Evolutionary conservation across 768 basidiomycete species (phyloP).

Genomic region (Tylopilus felleus): DNA sequence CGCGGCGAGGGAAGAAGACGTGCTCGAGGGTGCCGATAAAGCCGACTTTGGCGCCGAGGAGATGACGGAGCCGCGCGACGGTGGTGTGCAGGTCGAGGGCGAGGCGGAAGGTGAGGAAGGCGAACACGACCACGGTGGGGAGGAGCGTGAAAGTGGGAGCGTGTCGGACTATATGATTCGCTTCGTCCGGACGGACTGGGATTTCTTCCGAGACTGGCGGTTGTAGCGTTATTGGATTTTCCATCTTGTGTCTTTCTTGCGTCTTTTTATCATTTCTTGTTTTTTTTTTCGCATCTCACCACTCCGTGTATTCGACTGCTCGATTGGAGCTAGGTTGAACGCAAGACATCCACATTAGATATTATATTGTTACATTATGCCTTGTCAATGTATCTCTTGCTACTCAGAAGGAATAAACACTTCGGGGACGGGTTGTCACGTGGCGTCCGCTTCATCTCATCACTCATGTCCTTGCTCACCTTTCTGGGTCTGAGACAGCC

Average conservation of each 20-base stretch:
- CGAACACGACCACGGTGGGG: conserved; percentile 37
- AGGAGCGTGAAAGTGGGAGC: conserved; percentile 62
- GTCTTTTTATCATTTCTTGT: neutral
- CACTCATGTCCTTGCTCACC: conserved; percentile 27
- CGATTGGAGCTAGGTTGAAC: neutral
- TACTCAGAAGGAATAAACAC: neutral
- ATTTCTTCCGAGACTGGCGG: conserved; percentile 73
- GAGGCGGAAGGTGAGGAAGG: conserved; percentile 38
- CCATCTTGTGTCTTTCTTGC: neutral
- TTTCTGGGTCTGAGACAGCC: conserved; percentile 26
- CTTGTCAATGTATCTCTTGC: neutral
- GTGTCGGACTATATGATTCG: conserved; percentile 83
- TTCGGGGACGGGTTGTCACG: neutral
- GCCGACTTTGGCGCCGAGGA: conserved; percentile 68
- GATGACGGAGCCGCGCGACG: conserved; percentile 25
- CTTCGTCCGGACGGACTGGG: conserved; percentile 58
- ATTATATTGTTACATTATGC: conserved; percentile 16
- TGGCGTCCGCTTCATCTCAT: neutral
- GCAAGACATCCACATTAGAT: conserved; percentile 4
- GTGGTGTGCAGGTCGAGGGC: conserved; percentile 29
- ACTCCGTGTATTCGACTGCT: neutral
- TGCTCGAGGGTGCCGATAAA: conserved; percentile 73
- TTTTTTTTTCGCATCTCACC: conserved; percentile 3
- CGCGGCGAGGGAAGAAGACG: conserved; percentile 70
- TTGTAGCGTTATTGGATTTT: conserved; percentile 32